A percentile compares a stretch with the other conserved stretches of the same genome.
These are phyloP conservation scores for Xeromyces bisporus DNA, from an alignment of 495 filamentous ascomycete species.

Conservation along the genomic window DNA sequence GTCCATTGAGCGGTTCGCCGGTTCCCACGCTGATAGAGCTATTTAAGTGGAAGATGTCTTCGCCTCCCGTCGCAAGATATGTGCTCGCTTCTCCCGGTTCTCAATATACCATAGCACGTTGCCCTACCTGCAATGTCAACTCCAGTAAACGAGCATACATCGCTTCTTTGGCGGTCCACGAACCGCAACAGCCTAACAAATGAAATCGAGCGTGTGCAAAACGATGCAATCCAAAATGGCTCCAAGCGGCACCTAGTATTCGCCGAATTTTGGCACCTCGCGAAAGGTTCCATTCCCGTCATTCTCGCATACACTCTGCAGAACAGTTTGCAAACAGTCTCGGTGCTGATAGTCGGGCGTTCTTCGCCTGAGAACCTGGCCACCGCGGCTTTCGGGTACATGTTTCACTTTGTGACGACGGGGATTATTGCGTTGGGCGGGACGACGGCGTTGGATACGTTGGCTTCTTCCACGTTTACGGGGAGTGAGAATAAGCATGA, in stretches of 20 bases:
- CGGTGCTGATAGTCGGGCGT: slow-evolving; percentile 70
- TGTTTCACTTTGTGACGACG: slow-evolving; percentile 85
- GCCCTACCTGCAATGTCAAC: not conserved
- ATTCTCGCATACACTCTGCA: slow-evolving; percentile 82
- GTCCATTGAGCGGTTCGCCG: not conserved
- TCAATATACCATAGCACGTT: too few species aligned
- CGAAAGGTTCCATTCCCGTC: slow-evolving; percentile 58
- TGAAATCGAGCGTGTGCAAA: slow-evolving; percentile 1
- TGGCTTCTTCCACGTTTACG: slow-evolving; percentile 76
- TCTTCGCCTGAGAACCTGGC: slow-evolving; percentile 67
- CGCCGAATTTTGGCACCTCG: slow-evolving; percentile 49
- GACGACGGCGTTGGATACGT: slow-evolving; percentile 76
- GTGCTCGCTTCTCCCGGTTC: not conserved
- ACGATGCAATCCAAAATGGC: slow-evolving; percentile 4
- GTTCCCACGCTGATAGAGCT: not conserved
- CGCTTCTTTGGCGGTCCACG: slow-evolving; percentile 28
- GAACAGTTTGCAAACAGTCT: slow-evolving; percentile 74
- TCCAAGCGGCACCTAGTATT: slow-evolving; percentile 18
- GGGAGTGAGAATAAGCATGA: slow-evolving; percentile 69
- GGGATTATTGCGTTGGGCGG: slow-evolving; percentile 90
- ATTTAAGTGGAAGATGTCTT: too few species aligned
- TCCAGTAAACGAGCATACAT: slow-evolving; percentile 24
- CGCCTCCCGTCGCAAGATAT: too few species aligned
- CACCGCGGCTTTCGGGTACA: slow-evolving; percentile 74
- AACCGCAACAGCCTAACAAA: slow-evolving; percentile 4